phyloP scores from a whole-genome alignment of 176 grass and related monocot genomes.

The Phragmites australis region DNA sequence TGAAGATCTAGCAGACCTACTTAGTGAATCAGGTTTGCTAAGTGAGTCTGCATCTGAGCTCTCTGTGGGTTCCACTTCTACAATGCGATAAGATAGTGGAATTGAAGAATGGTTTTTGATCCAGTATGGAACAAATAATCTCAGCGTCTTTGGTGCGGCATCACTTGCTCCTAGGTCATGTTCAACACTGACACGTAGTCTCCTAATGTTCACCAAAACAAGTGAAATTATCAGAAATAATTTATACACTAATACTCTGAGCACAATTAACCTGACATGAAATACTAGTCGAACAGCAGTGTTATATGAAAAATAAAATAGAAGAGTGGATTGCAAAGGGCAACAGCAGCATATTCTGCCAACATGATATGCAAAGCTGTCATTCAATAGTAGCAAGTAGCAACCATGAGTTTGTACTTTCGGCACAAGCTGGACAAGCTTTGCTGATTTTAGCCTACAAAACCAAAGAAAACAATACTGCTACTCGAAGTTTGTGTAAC shows the following conservation, averaged over 20 bases:
- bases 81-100: slow-evolving; percentile 79
- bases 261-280: neutral
- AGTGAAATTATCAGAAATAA: slow-evolving; percentile 39
- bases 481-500: neutral
- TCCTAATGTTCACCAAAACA: slow-evolving; percentile 49
- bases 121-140: slow-evolving; percentile 98
- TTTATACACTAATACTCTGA: neutral
- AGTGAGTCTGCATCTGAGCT: slow-evolving; percentile 65
- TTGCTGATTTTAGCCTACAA: neutral
- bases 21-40: slow-evolving; percentile 62
- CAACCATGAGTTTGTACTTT: neutral
- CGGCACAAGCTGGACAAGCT: neutral
- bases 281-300: neutral
- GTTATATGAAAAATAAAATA: neutral
- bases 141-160: slow-evolving; percentile 79
- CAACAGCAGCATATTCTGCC: neutral
- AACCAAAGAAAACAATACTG: neutral
- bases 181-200: slow-evolving; percentile 90
- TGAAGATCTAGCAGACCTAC: slow-evolving; percentile 74
- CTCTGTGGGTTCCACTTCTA: slow-evolving; percentile 73
- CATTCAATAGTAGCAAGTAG: neutral
- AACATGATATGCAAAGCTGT: neutral
- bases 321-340: neutral
- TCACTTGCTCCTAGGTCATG: slow-evolving; percentile 84
- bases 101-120: slow-evolving; percentile 84